Evolutionary conservation across 2,329 filamentous ascomycete species (phyloP).

Genomic region (Diplodia scrobiculata): DNA sequence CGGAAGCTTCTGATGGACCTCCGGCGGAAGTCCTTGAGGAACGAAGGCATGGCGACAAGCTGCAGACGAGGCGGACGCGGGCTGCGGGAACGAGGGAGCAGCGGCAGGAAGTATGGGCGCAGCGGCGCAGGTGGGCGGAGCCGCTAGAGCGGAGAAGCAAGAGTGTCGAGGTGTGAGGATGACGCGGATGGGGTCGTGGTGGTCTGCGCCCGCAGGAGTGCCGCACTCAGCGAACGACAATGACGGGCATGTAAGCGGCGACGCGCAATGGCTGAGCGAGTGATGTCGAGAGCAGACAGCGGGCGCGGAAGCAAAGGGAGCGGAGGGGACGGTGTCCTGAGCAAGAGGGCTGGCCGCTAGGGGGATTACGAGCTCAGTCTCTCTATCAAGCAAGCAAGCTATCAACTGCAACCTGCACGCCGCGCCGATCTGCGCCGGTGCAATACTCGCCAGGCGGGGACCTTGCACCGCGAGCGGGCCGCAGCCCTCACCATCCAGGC

Average conservation of each 20-base stretch:
- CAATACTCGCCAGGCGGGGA: constrained; percentile 26
- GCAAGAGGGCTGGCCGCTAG: constrained; percentile 25
- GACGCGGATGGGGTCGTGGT: constrained; percentile 21
- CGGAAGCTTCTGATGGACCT: constrained; percentile 70
- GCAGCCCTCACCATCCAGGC: constrained; percentile 16
- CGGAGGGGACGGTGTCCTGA: constrained; percentile 16
- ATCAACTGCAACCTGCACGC: constrained; percentile 24
- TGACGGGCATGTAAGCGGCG: constrained; percentile 19
- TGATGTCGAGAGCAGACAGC: background rate
- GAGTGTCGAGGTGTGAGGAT: constrained; percentile 12
- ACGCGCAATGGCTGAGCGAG: constrained; percentile 15
- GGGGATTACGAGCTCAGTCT: constrained; percentile 29
- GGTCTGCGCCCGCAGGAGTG: constrained; percentile 20
- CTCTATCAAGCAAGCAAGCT: constrained; percentile 27
- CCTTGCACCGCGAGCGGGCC: constrained; percentile 15
- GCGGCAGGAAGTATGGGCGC: background rate
- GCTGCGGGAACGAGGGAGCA: constrained; percentile 1
- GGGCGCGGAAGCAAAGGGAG: constrained; percentile 6
- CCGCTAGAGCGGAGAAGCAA: constrained; percentile 3
- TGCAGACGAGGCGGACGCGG: background rate
- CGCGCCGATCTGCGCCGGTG: constrained; percentile 24
- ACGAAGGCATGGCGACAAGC: constrained; percentile 53
- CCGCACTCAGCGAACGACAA: constrained; percentile 29
- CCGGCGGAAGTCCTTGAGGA: constrained; percentile 75
- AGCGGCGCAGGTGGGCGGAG: background rate